These are phyloP conservation scores for Ambrosia artemisiifolia DNA, from an alignment of 129 eudicot species.

Conservation along the genomic window DNA sequence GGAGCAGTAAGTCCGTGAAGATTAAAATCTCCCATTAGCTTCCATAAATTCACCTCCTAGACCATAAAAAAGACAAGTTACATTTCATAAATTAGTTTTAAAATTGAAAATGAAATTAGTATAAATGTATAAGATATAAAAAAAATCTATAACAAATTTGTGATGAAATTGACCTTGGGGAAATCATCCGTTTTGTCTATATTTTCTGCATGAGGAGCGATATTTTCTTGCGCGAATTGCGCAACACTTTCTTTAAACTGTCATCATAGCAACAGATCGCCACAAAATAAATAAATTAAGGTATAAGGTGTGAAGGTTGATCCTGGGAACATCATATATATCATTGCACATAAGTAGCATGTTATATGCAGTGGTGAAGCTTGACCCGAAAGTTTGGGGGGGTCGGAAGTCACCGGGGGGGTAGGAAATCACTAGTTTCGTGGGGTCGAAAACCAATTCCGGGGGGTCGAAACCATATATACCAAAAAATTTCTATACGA, in stretches of 20 bases:
- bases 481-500: too few relatives aligned
- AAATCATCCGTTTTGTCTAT: slow-evolving; percentile 73
- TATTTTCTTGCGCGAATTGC: slow-evolving; percentile 91
- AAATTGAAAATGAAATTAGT: background rate
- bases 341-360: too few relatives aligned
- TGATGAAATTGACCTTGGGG: slow-evolving; percentile 59
- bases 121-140: background rate
- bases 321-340: too few relatives aligned
- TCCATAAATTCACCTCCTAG: slow-evolving; percentile 94
- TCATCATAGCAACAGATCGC: background rate
- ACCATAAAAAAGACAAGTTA: background rate
- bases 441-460: too few relatives aligned
- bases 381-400: too few relatives aligned
- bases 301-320: too few relatives aligned
- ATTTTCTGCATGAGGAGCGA: slow-evolving; percentile 78
- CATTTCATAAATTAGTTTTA: too few relatives aligned
- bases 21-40: slow-evolving; percentile 90
- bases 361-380: too few relatives aligned
- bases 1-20: slow-evolving; percentile 96
- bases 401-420: too few relatives aligned
- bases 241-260: slow-evolving; percentile 94
- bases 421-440: too few relatives aligned
- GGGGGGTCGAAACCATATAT: too few relatives aligned
- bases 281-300: slow-evolving; percentile 14
- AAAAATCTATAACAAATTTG: background rate